Base-by-base conservation (phyloP, 164 flowering plant species). In the Echeveria elegans region DNA sequence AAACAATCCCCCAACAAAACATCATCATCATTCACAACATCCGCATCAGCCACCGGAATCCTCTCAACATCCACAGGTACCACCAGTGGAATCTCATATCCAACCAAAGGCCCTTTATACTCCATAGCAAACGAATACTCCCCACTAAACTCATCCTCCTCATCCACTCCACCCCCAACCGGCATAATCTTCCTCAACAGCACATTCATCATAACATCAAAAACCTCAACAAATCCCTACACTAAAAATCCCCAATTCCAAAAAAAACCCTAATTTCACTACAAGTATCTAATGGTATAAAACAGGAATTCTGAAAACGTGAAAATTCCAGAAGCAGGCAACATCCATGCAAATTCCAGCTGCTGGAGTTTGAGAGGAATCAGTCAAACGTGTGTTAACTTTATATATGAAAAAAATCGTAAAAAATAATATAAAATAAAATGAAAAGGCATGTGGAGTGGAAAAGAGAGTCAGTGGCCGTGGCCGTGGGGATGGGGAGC, bases 101-200 rank as follows among this genome's bases (percentile, higher is more conserved):
- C 32, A 1, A 93, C 74, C 6, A 86, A 89, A 38, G 96, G 94
- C 6, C 96, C 98, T 15, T 70, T 34, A 65, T 93, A 90, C 81
- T 84, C 94, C 29, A 77, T 14, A 0, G 98, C 98, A 73, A 90
- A 78, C 1, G 97, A 86, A 70, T 81, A 87, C 32, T 89, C 93
- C 1, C 72, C 21, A 34, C 19, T 74, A 58, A 64, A 47, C 45
- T 70, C 75, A 41, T 72, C 78, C 36, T 80, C 80, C 28, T 72
- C 81, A 34, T 72, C 68, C 64, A 47, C 65, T 31, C 83, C 67
- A 68, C 77, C 67, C 64, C 64, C 77, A 53, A 70, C 71, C 0
- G 82, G 82, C 73, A 77, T 16, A 72, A 79, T 56, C 69, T 83
- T 80, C 41, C 81, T 80, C 65, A 84, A 63, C 56, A 87, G 30